Evolutionary conservation across 306 rosid species (phyloP).

Genomic region (Gleditsia sinensis): DNA sequence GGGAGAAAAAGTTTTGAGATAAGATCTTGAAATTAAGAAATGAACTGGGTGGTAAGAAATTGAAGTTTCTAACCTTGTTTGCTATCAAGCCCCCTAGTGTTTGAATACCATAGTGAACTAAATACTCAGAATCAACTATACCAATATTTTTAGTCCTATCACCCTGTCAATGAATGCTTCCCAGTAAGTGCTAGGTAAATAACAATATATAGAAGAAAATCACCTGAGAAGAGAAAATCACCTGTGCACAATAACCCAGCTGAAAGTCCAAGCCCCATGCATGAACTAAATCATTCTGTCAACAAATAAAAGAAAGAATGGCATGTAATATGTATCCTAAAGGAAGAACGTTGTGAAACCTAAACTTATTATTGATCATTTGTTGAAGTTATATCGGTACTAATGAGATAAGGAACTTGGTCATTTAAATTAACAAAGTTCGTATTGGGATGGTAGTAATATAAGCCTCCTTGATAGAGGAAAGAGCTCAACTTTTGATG

Average conservation of each 20-base stretch:
- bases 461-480: not conserved
- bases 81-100: slow-evolving; percentile 38
- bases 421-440: not conserved
- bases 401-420: not conserved
- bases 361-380: not conserved
- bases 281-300: slow-evolving; percentile 54
- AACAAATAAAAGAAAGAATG: not conserved
- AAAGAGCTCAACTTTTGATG: not conserved
- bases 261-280: slow-evolving; percentile 61
- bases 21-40: not conserved
- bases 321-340: not conserved
- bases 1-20: not conserved
- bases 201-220: not conserved
- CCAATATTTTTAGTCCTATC: slow-evolving; percentile 50
- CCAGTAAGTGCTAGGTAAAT: not conserved
- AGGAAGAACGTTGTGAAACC: not conserved
- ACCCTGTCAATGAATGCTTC: slow-evolving; percentile 41
- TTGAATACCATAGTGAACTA: slow-evolving; percentile 49
- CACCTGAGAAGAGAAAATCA: not conserved
- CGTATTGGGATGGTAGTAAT: not conserved
- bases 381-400: not conserved
- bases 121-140: slow-evolving; percentile 55
- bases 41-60: not conserved
- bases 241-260: slow-evolving; percentile 55
- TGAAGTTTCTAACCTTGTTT: slow-evolving; percentile 38